Base-by-base conservation (phyloP, 306 rosid species). In the Pachyrhizus erosus region DNA sequence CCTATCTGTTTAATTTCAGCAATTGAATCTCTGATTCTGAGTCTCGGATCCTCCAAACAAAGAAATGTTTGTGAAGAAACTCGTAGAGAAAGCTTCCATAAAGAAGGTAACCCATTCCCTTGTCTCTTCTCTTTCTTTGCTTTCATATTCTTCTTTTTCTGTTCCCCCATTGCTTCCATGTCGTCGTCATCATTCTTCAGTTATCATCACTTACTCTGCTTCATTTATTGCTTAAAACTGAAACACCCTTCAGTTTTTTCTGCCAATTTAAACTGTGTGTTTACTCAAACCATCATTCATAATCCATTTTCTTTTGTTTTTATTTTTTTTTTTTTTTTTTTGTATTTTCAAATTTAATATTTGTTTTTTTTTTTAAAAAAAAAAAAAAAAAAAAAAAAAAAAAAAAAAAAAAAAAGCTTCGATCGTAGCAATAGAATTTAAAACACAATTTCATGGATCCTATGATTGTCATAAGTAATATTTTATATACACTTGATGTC, bases 1-100 rank as follows among this genome's bases (percentile, higher is more conserved):
- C 24, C 40, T 7, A 13, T 37, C 27, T 42, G 24, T 10, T 21
- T 21, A 0, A 37, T 66, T 64, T 70, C 78, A 54, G 21, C 49
- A 24, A 54, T 31, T 52, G 68, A 73, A 26, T 78, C 70, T 26
- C 39, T 40, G 33, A 45, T 73, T 13, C 55, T 54, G 67, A 81
- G 11, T 79, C 71, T 6, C 72, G 61, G 70, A 77, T 79, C 89
- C 33, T 70, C 45, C 70, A 33, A 20, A 39, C n/a, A 0, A 31
- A 66, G 31, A 79, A 33, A 95, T 95, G 99, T 93, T 95, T 13
- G 91, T 93, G 26, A 93, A 87, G 83, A 95, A 91, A 86, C 92
- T 95, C n/a, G 98, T 93, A 0, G 93, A 86, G 87, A 95, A 89
- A 87, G 98, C 99, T 84, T 87, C 98, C 73, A 54, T 82, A 14